Percentiles rank a stretch among this genome's conserved stretches.
Conservation (phyloP, 2,329 filamentous ascomycete genomes). For the Fusarium redolens region DNA sequence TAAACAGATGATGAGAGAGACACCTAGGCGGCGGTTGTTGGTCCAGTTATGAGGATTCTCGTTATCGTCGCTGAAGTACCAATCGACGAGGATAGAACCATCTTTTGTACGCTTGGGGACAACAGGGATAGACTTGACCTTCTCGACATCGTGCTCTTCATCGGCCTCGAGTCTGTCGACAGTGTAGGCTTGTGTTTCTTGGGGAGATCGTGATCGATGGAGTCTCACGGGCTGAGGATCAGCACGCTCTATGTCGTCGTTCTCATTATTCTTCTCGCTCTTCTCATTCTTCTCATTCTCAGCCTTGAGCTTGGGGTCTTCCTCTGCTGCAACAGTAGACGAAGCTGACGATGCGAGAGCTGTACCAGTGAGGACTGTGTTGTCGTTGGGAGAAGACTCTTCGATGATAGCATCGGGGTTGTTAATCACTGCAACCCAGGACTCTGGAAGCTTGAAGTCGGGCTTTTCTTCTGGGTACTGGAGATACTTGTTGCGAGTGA, state of each 20-base stretch:
- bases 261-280: constrained; percentile 9
- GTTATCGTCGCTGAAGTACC: constrained; percentile 66
- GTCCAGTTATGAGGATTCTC: constrained; percentile 69
- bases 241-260: constrained; percentile 25
- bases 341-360: constrained; percentile 39
- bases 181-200: constrained; percentile 38
- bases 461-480: constrained; percentile 70
- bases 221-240: constrained; percentile 24
- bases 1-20: constrained; percentile 60
- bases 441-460: constrained; percentile 63
- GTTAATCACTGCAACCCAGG: constrained; percentile 52
- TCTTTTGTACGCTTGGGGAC: constrained; percentile 61
- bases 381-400: constrained; percentile 17
- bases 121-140: constrained; percentile 60
- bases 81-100: constrained; percentile 64
- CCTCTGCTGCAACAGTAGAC: constrained; percentile 37
- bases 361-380: constrained; percentile 20
- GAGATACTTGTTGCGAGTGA: constrained; percentile 63
- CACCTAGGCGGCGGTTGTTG: constrained; percentile 53
- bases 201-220: constrained; percentile 40
- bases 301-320: constrained; percentile 17
- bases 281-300: constrained; percentile 26
- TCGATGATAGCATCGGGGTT: constrained; percentile 41
- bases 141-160: constrained; percentile 52
- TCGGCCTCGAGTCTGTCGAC: constrained; percentile 45